Base-by-base conservation (phyloP, 495 filamentous ascomycete genomes). In the Cercophora sp. region DNA sequence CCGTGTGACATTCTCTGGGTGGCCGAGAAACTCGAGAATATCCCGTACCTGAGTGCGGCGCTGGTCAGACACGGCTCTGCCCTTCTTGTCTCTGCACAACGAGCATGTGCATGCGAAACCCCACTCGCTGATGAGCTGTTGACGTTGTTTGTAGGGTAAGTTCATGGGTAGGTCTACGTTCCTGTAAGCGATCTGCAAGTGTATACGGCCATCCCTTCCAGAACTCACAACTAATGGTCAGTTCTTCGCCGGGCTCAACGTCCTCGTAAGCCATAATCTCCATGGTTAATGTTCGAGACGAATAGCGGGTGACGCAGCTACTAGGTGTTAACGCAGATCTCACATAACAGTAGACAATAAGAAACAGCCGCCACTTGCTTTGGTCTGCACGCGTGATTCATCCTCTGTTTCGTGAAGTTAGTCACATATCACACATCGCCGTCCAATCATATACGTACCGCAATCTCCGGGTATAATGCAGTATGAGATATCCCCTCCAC, bases 301-400 rank as follows among this genome's bases (percentile, higher is more conserved):
- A 66, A 46, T 57, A 66, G 2, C 63, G 63, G 35, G 26, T 31
- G 11, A 51, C 27, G 48, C 35, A 41, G 24, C 36, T 51, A n/a
- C n/a, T n/a, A n/a, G n/a, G n/a, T n/a, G n/a, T n/a, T 13, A 35
- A 19, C 6, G 15, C 57, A 58, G 48, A 55, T 49, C 11, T 48
- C 27, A 9, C 8, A 31, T 11, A 29, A 5, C 22, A 16, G 15
- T 1, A 1, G 11, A 19, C 11, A 0, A n/a, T n/a, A n/a, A n/a
- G n/a, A n/a, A n/a, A n/a, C n/a, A n/a, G n/a, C 13, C 8, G n/a
- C n/a, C n/a, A 41, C 61, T 20, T 53, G 66, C 66, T 68, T 68
- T 40, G 66, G 66, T 36, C 56, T 61, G 36, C 66, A 68, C 4
- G 57, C 63, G 32, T 68, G 66, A 35, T 68, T 68, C 16, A 68